Percentiles rank a stretch among this genome's conserved stretches.
Evolutionary conservation across 2,329 filamentous ascomycete genomes (phyloP).

Genomic region (Nannizziopsis barbatae): DNA sequence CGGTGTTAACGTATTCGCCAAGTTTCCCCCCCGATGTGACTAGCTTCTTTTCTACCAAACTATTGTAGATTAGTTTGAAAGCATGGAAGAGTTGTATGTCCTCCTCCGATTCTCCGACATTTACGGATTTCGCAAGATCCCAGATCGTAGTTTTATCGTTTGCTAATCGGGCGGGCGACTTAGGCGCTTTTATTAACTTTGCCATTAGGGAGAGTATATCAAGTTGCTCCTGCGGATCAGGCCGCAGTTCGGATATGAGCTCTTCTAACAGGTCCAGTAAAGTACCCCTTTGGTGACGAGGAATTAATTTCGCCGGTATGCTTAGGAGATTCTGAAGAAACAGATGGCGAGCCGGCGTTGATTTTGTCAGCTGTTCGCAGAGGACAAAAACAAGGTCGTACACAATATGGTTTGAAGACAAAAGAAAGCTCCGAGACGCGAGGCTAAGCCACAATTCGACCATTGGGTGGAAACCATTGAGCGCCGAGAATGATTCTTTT

Average conservation of each 20-base stretch:
- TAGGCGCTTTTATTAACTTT: conserved; percentile 31
- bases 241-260: conserved; percentile 22
- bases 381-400: conserved; percentile 28
- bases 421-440: conserved; percentile 31
- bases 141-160: conserved; percentile 29
- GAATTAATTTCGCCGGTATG: conserved; percentile 28
- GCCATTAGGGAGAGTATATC: conserved; percentile 32
- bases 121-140: conserved; percentile 27
- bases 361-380: conserved; percentile 24
- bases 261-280: conserved; percentile 28
- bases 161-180: conserved; percentile 28
- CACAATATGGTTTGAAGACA: conserved; percentile 25
- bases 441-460: conserved; percentile 31
- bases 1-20: conserved; percentile 27
- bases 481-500: background rate
- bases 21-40: conserved; percentile 27
- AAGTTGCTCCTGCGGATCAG: conserved; percentile 21
- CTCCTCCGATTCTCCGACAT: conserved; percentile 23
- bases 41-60: conserved; percentile 28
- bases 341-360: conserved; percentile 21
- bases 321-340: conserved; percentile 29
- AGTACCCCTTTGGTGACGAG: conserved; percentile 27
- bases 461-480: conserved; percentile 16
- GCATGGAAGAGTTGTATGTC: conserved; percentile 21
- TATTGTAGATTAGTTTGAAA: conserved; percentile 28